These are phyloP conservation scores for Brassica juncea DNA, from an alignment of 345 rosid genomes.

Conservation along the genomic window DNA sequence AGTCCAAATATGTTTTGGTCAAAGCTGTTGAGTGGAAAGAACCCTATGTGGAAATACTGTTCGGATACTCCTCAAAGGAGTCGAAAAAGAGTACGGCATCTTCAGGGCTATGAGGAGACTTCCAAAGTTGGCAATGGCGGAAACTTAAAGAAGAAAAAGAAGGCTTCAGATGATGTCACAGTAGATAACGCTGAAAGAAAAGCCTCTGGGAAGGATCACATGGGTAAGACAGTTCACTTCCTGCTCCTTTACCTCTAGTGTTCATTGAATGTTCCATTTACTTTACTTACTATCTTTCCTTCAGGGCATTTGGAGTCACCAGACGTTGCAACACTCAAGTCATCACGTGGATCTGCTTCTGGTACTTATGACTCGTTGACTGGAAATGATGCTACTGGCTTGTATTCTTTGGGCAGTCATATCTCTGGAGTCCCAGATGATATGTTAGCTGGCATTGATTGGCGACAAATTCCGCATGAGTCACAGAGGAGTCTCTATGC, in stretches of 20 bases:
- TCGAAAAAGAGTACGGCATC: conserved; percentile 59
- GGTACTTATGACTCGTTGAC: conserved; percentile 13
- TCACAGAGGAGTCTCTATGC: conserved; percentile 65
- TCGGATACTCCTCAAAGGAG: conserved; percentile 59
- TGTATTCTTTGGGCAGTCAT: conserved; percentile 29
- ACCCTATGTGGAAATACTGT: conserved; percentile 68
- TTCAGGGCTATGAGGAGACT: conserved; percentile 39
- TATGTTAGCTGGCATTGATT: conserved; percentile 41
- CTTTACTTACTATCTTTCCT: conserved; percentile 33
- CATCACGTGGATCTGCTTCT: conserved; percentile 33
- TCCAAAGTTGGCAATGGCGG: conserved; percentile 40
- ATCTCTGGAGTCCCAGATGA: conserved; percentile 41
- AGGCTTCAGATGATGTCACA: conserved; percentile 41
- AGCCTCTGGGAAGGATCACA: conserved; percentile 37
- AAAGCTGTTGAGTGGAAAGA: conserved; percentile 60
- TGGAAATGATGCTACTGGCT: conserved; percentile 21
- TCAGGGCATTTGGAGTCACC: conserved; percentile 50
- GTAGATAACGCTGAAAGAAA: conserved; percentile 34
- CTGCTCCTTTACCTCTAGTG: conserved; percentile 17
- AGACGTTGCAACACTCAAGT: conserved; percentile 33
- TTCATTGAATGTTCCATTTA: conserved; percentile 18
- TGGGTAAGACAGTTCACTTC: conserved; percentile 46
- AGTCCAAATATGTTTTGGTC: conserved; percentile 70
- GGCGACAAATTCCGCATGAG: conserved; percentile 42
- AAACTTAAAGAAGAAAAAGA: conserved; percentile 59